Percentiles rank a stretch among this genome's conserved stretches.
Conservation (phyloP, 2,329 filamentous ascomycete species). For the Drechslerella dactyloides region DNA sequence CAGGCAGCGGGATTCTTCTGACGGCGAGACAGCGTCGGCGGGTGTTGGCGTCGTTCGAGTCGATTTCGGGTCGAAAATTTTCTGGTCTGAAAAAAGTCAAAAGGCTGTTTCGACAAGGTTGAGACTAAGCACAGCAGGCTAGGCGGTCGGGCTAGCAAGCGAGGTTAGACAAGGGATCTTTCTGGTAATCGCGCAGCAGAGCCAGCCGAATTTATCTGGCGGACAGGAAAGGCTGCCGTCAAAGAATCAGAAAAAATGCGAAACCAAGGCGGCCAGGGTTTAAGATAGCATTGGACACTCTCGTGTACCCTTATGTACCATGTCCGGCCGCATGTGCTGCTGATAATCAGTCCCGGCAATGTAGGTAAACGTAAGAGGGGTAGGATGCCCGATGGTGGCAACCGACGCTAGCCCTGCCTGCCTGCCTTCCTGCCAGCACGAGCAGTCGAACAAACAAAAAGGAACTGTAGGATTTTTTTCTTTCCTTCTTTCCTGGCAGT, state of each 20-base stretch:
- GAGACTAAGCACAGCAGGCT: constrained; percentile 26
- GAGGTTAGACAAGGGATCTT: constrained; percentile 38
- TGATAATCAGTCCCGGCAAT: constrained; percentile 39
- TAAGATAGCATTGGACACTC: constrained; percentile 36
- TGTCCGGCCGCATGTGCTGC: constrained; percentile 39
- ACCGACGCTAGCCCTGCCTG: constrained; percentile 50
- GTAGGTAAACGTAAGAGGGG: constrained; percentile 27
- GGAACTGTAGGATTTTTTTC: constrained; percentile 20
- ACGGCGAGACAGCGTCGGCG: constrained; percentile 29
- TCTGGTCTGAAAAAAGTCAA: constrained; percentile 8
- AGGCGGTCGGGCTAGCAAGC: constrained; percentile 35
- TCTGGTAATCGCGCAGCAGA: constrained; percentile 14
- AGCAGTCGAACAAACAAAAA: constrained; percentile 13
- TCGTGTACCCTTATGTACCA: constrained; percentile 36
- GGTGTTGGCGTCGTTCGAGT: constrained; percentile 25
- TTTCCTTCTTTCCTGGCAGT: constrained; percentile 24
- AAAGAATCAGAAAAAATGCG: constrained; percentile 1
- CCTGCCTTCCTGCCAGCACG: no score
- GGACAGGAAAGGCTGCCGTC: constrained; percentile 2
- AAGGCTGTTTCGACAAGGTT: constrained; percentile 29
- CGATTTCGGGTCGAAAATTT: constrained; percentile 4
- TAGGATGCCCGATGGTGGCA: constrained; percentile 49
- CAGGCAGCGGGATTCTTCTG: constrained; percentile 7
- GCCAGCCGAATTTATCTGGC: constrained; percentile 28
- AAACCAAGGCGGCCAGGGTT: constrained; percentile 16